Percentiles rank a stretch among this genome's conserved stretches.
phyloP scores from a whole-genome alignment of 768 basidiomycete genomes.

The Galerina marginata region DNA sequence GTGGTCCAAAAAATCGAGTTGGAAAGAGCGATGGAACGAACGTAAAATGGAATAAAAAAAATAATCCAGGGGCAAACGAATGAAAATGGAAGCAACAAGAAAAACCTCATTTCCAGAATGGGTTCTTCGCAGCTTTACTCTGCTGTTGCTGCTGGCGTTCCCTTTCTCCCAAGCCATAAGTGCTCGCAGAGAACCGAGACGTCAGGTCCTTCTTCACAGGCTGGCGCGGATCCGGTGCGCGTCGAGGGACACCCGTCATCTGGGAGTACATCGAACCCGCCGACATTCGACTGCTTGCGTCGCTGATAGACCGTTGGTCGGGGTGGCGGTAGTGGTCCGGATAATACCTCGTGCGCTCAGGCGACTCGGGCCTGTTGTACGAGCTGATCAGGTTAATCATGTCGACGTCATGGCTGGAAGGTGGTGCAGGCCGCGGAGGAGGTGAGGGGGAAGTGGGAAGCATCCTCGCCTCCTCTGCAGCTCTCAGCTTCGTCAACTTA shows the following conservation, averaged over 20 bases:
- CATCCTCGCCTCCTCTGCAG: conserved; percentile 41
- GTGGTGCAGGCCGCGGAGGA: conserved; percentile 12
- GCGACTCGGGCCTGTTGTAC: conserved; percentile 39
- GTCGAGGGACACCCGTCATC: conserved; percentile 64
- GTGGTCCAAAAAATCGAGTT: too few species aligned
- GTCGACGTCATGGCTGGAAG: conserved; percentile 31
- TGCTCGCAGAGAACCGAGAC: conserved; percentile 58
- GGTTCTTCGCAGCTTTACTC: conserved; percentile 25
- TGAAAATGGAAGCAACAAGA: background rate
- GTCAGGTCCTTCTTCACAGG: conserved; percentile 46
- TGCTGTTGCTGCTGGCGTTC: conserved; percentile 12
- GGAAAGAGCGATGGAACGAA: background rate
- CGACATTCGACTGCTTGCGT: conserved; percentile 44
- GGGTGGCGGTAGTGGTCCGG: conserved; percentile 2
- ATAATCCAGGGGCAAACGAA: background rate
- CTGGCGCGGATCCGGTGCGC: conserved; percentile 67
- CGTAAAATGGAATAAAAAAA: background rate
- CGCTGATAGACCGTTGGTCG: conserved; percentile 45
- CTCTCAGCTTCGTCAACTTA: conserved; percentile 53
- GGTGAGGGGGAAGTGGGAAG: conserved; percentile 30
- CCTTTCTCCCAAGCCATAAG: conserved; percentile 27
- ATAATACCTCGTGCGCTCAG: conserved; percentile 14
- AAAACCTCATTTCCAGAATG: conserved; percentile 30
- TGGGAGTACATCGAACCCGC: conserved; percentile 72
- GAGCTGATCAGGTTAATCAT: conserved; percentile 59